Evolutionary conservation across 129 eudicot genomes (phyloP), one percentile per base, ranked within the genome.

Genomic region (Saposhnikovia divaricata): DNA sequence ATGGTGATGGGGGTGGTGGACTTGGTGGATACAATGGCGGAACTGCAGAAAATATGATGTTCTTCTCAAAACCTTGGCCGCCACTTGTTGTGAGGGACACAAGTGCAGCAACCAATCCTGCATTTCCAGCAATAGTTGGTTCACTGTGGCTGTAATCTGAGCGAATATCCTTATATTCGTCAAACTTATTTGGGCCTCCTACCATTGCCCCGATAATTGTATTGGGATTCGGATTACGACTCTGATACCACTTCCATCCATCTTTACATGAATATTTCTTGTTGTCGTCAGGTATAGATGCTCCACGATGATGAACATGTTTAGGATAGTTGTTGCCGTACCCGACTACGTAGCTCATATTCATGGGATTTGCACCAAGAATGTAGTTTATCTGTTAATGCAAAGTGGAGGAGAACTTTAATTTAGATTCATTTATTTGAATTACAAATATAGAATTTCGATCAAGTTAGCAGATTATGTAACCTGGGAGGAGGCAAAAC

Each of bases 1-100:
- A 94, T 48, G 98, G 98, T 38, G 97, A 83, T 14, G 97, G 96
- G 6, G 98, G 97, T 0, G 98, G 97, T 47, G 98, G 98, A 50
- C 80, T 76, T 5, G 27, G 44, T 13, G 89, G 87, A 76, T 79
- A 91, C 55, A 94, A 28, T 1, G 97, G 93, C 19, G 97, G 98
- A 34, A 94, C 90, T 31, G 92, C 83, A 12, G 98, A 80, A 80
- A 94, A 94, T n/a, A 91, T 91, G 43, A 87, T 76, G 70, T 94
- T 94, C 85, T 78, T 87, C 65, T 92, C 92, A 8, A 94, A 73
- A 0, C 97, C 93, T 34, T 38, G 25, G 5, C 93, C 89, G 6
- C 86, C 87, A 75, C 88, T 86, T 21, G 79, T 16, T 1, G 97
- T 90, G 40, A 95, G 85, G 3, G 98, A 90, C 68, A 90, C 91